Base-by-base conservation (phyloP, 192 early-diverging fungal species). In the Piromyces sp. region DNA sequence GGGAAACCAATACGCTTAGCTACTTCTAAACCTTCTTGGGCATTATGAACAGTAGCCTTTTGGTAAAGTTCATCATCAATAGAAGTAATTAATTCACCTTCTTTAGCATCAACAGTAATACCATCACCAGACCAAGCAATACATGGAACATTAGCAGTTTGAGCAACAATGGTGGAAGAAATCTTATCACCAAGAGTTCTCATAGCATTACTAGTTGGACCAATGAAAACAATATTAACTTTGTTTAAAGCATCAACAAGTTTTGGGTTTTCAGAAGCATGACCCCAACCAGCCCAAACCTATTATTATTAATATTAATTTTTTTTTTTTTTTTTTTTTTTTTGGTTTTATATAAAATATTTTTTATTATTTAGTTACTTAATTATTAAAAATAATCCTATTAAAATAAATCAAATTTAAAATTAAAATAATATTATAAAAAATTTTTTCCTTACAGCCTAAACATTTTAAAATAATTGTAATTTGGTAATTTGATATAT, bases 171-270 rank as follows among this genome's bases (percentile, higher is more conserved):
- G 11, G 97, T 98, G 30, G 97, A 99, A 22, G 97, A 97, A 84
- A 99, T 99, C 87, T 99, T 99, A 88, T 99, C 97, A 82, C 97
- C 97, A 37, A 99, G 88, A n/a, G 96, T 93, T 79, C 97, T 93
- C 97, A 99, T 99, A 40, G 97, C 95, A 17, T 93, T 94, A 13
- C 95, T 92, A 4, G 97, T 96, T 30, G 97, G 97, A 82, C 97
- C 97, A 82, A 99, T 97, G 83, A 99, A 99, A 79, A 97, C 92
- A 82, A 95, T 91, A 83, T 92, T 94, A 83, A 92, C 87, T 83
- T 92, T 92, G 81, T 93, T 91, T 81, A 90, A 90, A 78, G 93
- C 88, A 26, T 99, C 97, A 82, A 96, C 95, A 81, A 99, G 89
- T 81, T 94, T 87, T 79, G 97, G 97, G 86, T 99, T 97, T 85